Conservation (phyloP, 805 yeast genomes). For the Kregervanrija fluxuum region DNA sequence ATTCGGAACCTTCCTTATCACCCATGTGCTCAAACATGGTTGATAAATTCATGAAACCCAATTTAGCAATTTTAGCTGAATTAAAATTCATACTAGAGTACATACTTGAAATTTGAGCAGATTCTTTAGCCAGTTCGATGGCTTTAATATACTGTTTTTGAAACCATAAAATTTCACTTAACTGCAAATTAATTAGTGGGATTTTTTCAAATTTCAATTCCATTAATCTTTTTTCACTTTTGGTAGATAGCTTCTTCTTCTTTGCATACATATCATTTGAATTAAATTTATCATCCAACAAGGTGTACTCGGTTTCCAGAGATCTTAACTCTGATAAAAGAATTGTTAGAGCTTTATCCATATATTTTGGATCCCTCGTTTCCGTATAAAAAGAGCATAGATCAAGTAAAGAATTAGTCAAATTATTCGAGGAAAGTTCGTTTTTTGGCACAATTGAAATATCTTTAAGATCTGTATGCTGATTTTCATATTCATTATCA, state of each 20-base stretch:
- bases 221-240: constrained; percentile 15
- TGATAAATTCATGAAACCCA: constrained; percentile 29
- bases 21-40: constrained; percentile 27
- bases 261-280: constrained; percentile 12
- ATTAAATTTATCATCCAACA: constrained; percentile 11
- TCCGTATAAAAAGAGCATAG: constrained; percentile 23
- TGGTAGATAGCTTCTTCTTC: constrained; percentile 8
- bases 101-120: constrained; percentile 27
- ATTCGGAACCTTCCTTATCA: constrained; percentile 20
- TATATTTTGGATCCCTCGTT: constrained; percentile 13
- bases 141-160: constrained; percentile 28
- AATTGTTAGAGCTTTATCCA: constrained; percentile 28
- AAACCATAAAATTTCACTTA: constrained; percentile 36
- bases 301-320: constrained; percentile 21
- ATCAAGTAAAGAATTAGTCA: constrained; percentile 25
- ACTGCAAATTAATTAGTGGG: constrained; percentile 34
- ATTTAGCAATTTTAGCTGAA: constrained; percentile 32
- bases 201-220: constrained; percentile 23
- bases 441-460: constrained; percentile 19
- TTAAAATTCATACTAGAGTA: constrained; percentile 27
- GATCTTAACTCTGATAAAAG: constrained; percentile 28
- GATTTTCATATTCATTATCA: constrained; percentile 15
- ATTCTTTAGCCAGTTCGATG: constrained; percentile 34
- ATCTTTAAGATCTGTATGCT: constrained; percentile 8
- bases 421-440: constrained; percentile 15